Evolutionary conservation across 257 asterid species (phyloP).

Genomic region (Solanum bulbocastanum): DNA sequence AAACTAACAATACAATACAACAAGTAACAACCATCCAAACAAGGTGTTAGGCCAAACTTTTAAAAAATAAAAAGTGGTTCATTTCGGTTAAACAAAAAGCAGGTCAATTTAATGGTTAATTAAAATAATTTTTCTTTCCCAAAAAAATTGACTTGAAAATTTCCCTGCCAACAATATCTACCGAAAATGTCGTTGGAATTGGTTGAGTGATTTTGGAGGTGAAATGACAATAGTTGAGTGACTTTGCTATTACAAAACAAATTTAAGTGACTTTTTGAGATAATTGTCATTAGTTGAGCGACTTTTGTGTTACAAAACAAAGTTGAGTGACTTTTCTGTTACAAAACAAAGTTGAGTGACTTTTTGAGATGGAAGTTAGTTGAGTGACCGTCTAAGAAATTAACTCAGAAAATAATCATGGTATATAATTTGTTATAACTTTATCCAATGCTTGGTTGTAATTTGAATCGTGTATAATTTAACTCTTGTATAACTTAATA

Average conservation of each 20-base stretch:
- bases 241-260: neutral
- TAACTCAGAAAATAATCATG: neutral
- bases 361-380: neutral
- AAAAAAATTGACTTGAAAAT: neutral
- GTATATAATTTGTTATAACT: neutral
- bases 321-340: neutral
- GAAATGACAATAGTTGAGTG: neutral
- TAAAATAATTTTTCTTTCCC: neutral
- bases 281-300: neutral
- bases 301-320: neutral
- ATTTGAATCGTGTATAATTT: neutral
- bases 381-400: neutral
- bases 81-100: neutral
- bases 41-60: neutral
- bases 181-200: neutral
- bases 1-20: neutral
- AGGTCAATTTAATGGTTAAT: neutral
- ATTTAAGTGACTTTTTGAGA: neutral
- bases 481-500: neutral
- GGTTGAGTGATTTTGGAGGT: neutral
- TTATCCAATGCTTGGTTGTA: neutral
- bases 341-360: neutral
- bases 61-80: neutral
- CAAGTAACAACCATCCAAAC: neutral
- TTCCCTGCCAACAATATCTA: neutral